Percentiles rank a stretch among this genome's conserved stretches.
These are phyloP conservation scores for Wickerhamiella slavikovae DNA, from an alignment of 805 yeast genomes.

Conservation along the genomic window DNA sequence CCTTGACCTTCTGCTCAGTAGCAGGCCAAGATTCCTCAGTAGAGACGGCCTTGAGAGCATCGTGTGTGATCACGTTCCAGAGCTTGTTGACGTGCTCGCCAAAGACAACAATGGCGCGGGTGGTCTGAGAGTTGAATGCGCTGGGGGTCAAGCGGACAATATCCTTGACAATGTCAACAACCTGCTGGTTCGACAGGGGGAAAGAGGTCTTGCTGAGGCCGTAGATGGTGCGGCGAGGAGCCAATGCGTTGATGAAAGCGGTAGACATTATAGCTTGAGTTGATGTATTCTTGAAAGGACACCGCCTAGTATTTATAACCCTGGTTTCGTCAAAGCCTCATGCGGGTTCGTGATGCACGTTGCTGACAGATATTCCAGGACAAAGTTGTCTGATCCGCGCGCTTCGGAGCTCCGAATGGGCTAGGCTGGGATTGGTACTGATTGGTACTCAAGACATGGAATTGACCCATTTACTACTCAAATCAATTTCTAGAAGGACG, in stretches of 20 bases:
- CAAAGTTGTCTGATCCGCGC: neutral
- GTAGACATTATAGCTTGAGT: neutral
- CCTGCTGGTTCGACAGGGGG: constrained; percentile 24
- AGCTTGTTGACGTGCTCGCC: constrained; percentile 26
- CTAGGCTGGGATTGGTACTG: too few relatives aligned
- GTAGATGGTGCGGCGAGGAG: constrained; percentile 29
- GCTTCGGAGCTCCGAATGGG: neutral
- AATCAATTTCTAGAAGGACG: too few relatives aligned
- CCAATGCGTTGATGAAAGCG: constrained; percentile 8
- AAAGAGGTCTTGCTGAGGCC: constrained; percentile 23
- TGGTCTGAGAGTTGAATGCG: constrained; percentile 30
- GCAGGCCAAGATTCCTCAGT: constrained; percentile 20
- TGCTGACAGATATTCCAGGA: neutral
- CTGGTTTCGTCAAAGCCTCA: too few relatives aligned
- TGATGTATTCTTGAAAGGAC: neutral
- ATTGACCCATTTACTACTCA: too few relatives aligned
- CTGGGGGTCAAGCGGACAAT: constrained; percentile 30
- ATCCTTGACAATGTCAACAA: constrained; percentile 23
- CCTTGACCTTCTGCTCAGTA: constrained; percentile 24
- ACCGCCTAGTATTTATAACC: neutral
- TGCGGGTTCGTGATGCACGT: neutral
- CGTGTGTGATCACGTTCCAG: constrained; percentile 23
- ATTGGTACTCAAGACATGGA: too few relatives aligned
- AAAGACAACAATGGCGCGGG: constrained; percentile 27
- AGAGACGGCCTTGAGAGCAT: constrained; percentile 16